A percentile compares a stretch with the other conserved stretches of the same genome.
These are phyloP conservation scores for Metarhizium humberi DNA, from an alignment of 2,329 filamentous ascomycete species.

Conservation along the genomic window DNA sequence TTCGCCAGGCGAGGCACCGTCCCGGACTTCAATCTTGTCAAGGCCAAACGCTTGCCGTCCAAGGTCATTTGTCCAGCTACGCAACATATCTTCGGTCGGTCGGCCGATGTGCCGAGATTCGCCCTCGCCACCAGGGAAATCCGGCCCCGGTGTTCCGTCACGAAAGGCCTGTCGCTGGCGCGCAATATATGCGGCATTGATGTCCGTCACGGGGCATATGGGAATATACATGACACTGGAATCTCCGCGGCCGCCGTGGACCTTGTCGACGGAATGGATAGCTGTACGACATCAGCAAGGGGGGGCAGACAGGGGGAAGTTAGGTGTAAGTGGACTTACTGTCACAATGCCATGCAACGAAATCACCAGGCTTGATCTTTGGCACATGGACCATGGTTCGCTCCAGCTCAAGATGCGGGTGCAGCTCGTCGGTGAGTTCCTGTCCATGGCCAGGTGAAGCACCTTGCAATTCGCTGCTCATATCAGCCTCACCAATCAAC, in stretches of 20 bases:
- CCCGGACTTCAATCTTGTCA: slow-evolving; percentile 22
- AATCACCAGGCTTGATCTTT: slow-evolving; percentile 61
- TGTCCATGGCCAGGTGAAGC: slow-evolving; percentile 60
- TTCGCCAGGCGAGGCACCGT: slow-evolving; percentile 23
- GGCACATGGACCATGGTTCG: slow-evolving; percentile 64
- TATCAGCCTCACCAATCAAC: slow-evolving; percentile 34
- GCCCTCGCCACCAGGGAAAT: slow-evolving; percentile 64
- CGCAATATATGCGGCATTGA: slow-evolving; percentile 62
- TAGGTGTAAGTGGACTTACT: slow-evolving; percentile 23
- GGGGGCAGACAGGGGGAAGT: too few species aligned
- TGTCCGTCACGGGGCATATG: slow-evolving; percentile 68
- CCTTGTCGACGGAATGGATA: slow-evolving; percentile 76
- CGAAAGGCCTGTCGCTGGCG: slow-evolving; percentile 65
- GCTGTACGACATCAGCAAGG: slow-evolving; percentile 17
- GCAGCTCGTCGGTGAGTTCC: slow-evolving; percentile 57
- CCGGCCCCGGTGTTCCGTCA: slow-evolving; percentile 55
- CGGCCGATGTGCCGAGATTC: slow-evolving; percentile 46
- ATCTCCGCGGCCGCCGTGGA: slow-evolving; percentile 62
- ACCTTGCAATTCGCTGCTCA: slow-evolving; percentile 58
- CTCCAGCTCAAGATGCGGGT: slow-evolving; percentile 62
- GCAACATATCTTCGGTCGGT: slow-evolving; percentile 30
- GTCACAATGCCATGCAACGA: slow-evolving; percentile 79
- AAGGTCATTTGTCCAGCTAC: slow-evolving; percentile 17
- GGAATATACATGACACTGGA: slow-evolving; percentile 87
- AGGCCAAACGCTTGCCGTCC: slow-evolving; percentile 38